Conservation (phyloP, 176 grass and related monocot species). For the maize (Zea mays) region Zm-B73-REFERENCE-NAM-5.0 NC_050104.1:158082501-158083000, state of each 20-base stretch:
- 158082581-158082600: not conserved
- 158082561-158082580: not conserved
- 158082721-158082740: conserved; percentile 34
- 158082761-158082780: not conserved
- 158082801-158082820: conserved; percentile 1
- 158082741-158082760: conserved; percentile 20
- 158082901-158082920: not conserved
- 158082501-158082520: not conserved
- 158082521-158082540: not conserved
- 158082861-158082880: not conserved
- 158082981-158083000: conserved; percentile 12
- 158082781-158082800: conserved; percentile 4
- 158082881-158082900: not conserved
- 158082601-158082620: conserved; percentile 1
- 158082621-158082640: conserved; percentile 33
- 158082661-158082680: conserved; percentile 11
- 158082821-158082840: not conserved
- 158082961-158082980: not conserved
- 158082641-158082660: not conserved
- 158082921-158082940: not conserved
- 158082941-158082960: not conserved
- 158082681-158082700: conserved; percentile 35
- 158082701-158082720: conserved; percentile 18
- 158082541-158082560: not conserved
- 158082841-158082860: not conserved